These are phyloP conservation scores for Sporothrix schenckii DNA, from an alignment of 2,329 filamentous ascomycete genomes.

Conservation along the genomic window DNA sequence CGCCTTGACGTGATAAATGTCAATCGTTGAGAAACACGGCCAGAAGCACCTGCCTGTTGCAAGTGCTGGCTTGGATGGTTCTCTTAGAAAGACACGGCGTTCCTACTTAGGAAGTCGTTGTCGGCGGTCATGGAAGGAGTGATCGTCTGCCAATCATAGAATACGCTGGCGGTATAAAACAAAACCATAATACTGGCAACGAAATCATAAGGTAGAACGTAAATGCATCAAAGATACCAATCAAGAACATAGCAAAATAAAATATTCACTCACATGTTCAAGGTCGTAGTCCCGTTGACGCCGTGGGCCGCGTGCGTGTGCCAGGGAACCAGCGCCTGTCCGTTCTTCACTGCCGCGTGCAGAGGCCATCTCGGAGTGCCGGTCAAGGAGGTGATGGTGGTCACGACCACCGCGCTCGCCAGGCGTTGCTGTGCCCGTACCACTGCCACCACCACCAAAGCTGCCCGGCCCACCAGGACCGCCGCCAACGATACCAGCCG, in stretches of 20 bases:
- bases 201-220: background rate
- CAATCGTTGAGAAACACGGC: background rate
- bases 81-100: background rate
- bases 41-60: background rate
- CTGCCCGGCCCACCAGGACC: conserved; percentile 41
- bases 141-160: no score
- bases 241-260: background rate
- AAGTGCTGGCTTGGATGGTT: background rate
- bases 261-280: conserved; percentile 69
- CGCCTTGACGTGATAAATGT: background rate
- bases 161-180: conserved; percentile 10
- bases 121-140: background rate
- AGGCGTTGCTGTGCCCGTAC: conserved; percentile 31
- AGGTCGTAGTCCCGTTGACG: conserved; percentile 79
- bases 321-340: conserved; percentile 62
- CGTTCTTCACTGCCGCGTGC: conserved; percentile 78
- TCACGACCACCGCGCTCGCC: conserved; percentile 30
- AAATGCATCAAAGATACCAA: background rate
- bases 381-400: conserved; percentile 38
- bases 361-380: conserved; percentile 61
- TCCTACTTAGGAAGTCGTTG: background rate
- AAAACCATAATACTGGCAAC: background rate
- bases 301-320: conserved; percentile 69
- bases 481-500: conserved; percentile 26
- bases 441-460: conserved; percentile 23